Conservation (phyloP, 2,329 filamentous ascomycete species). For the Fusarium citri region DNA sequence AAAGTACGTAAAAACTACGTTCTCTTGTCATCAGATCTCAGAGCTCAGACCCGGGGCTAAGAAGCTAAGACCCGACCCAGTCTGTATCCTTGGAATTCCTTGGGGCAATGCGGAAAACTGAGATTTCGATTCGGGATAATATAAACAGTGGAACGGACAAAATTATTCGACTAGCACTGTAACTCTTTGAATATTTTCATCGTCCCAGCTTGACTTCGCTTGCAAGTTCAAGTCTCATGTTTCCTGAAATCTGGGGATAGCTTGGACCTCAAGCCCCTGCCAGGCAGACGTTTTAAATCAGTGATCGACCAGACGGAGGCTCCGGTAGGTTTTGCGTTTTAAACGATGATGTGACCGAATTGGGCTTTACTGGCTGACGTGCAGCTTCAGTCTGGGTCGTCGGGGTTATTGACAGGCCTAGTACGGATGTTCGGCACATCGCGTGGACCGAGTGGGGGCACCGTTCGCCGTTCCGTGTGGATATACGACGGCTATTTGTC, state of each 20-base stretch:
- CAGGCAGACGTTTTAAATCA: conserved; percentile 16
- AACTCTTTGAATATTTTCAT: not conserved
- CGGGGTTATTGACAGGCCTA: conserved; percentile 34
- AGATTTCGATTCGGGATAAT: not conserved
- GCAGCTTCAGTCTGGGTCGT: conserved; percentile 36
- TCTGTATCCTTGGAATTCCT: conserved; percentile 11
- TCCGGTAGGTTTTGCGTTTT: conserved; percentile 12
- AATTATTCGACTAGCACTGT: not conserved
- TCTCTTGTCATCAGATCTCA: conserved; percentile 3
- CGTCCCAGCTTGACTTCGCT: not conserved
- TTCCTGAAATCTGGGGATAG: not conserved
- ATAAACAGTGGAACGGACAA: not conserved
- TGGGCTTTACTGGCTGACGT: conserved; percentile 21
- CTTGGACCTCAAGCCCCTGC: conserved; percentile 6
- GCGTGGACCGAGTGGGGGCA: conserved; percentile 36
- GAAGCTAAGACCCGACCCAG: conserved; percentile 35
- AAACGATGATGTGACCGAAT: conserved; percentile 34
- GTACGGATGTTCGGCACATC: conserved; percentile 46
- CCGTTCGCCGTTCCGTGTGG: conserved; percentile 38
- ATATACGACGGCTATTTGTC: conserved; percentile 21
- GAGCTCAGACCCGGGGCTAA: conserved; percentile 25
- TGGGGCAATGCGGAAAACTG: not conserved
- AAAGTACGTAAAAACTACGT: conserved; percentile 25
- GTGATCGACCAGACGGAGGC: conserved; percentile 33
- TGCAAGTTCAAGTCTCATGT: not conserved